Percentiles rank a stretch among this genome's conserved stretches.
Evolutionary conservation across 768 basidiomycete genomes (phyloP).

Genomic region (Rhizopogon rudus): DNA sequence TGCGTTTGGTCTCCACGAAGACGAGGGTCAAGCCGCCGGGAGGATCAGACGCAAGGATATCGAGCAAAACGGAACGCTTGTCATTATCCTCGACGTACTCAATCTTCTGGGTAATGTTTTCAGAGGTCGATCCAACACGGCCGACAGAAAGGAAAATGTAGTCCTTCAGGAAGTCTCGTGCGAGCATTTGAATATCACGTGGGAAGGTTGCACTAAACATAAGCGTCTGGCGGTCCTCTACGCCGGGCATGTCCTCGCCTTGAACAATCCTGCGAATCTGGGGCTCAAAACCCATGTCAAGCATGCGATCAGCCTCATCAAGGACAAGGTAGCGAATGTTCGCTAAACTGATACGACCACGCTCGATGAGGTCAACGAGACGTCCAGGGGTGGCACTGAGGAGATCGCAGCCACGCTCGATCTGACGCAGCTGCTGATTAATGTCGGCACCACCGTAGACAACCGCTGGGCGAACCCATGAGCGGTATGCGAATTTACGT

Average conservation of each 20-base stretch:
- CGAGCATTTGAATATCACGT: conserved; percentile 95
- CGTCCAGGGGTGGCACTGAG: conserved; percentile 97
- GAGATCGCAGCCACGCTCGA: conserved; percentile 96
- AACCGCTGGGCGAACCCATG: conserved; percentile 98
- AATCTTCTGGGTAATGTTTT: conserved; percentile 99
- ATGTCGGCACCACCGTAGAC: conserved; percentile 99
- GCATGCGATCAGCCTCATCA: conserved; percentile 99
- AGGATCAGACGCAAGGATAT: conserved; percentile 78
- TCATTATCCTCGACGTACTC: conserved; percentile 97
- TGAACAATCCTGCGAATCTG: conserved; percentile 98
- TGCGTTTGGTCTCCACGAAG: conserved; percentile 99
- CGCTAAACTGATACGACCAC: conserved; percentile 91
- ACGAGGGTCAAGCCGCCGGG: conserved; percentile 81
- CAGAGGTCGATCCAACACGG: conserved; percentile 96
- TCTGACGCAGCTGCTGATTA: conserved; percentile 85
- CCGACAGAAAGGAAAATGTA: conserved; percentile 99
- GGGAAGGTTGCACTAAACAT: conserved; percentile 99
- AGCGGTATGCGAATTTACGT: conserved; percentile 97
- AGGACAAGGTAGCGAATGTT: conserved; percentile 98
- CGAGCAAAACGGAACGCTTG: conserved; percentile 94
- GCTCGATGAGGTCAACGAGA: conserved; percentile 97
- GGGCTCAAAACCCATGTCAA: conserved; percentile 99
- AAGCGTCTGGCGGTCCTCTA: conserved; percentile 88
- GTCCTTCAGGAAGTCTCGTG: conserved; percentile 94
- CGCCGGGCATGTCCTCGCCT: conserved; percentile 97